Percentiles rank a stretch among this genome's conserved stretches.
Conservation (phyloP, 805 yeast genomes). For the Danielia oregonensis region DNA sequence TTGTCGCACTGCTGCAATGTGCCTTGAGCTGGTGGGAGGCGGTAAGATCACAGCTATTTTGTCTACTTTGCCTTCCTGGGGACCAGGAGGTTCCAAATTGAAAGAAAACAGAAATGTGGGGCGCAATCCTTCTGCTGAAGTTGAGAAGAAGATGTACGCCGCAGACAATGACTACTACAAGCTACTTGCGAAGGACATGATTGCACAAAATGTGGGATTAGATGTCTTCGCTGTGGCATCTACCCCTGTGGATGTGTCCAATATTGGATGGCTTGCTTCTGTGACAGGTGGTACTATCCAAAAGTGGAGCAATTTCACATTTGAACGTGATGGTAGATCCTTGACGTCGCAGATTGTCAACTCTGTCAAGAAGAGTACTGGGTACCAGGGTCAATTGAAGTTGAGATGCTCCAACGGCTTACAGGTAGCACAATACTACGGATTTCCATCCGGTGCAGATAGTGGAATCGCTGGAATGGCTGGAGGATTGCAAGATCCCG, state of each 20-base stretch:
- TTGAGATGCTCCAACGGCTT: constrained; percentile 86
- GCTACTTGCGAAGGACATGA: constrained; percentile 53
- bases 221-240: constrained; percentile 71
- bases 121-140: constrained; percentile 38
- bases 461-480: constrained; percentile 18
- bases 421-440: constrained; percentile 74
- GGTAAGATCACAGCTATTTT: constrained; percentile 77
- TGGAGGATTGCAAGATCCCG: constrained; percentile 50
- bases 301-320: constrained; percentile 63
- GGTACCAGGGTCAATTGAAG: constrained; percentile 79
- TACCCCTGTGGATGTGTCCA: constrained; percentile 67
- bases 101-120: constrained; percentile 39
- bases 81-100: constrained; percentile 65
- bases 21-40: constrained; percentile 65
- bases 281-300: constrained; percentile 69
- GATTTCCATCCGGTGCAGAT: constrained; percentile 34
- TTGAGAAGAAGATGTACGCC: constrained; percentile 49
- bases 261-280: constrained; percentile 62
- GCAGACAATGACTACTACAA: constrained; percentile 62
- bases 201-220: constrained; percentile 61
- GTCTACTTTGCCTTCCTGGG: constrained; percentile 71
- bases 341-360: constrained; percentile 58
- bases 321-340: constrained; percentile 65
- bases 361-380: constrained; percentile 49
- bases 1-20: constrained; percentile 58